Conservation (phyloP, 176 grass and related monocot genomes). For the Triticum urartu region DNA sequence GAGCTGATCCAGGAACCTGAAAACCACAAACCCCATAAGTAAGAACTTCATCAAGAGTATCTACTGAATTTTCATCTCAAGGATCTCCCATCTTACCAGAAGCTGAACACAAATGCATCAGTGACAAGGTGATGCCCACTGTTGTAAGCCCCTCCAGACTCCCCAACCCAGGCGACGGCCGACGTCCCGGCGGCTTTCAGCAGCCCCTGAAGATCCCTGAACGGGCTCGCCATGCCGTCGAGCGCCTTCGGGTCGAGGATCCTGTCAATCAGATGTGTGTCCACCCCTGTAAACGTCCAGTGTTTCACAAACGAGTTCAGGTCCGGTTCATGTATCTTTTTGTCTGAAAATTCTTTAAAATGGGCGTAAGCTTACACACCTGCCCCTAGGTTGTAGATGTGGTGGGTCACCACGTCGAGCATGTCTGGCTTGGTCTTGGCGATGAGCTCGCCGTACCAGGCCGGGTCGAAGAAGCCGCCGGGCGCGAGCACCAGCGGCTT, state of each 20-base stretch:
- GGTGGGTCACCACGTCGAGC: constrained; percentile 78
- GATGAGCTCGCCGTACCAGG: constrained; percentile 64
- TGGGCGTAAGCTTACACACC: constrained; percentile 26
- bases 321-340: neutral
- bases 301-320: neutral
- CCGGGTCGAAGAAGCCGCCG: constrained; percentile 75
- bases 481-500: constrained; percentile 83
- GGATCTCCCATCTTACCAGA: constrained; percentile 58
- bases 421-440: constrained; percentile 59
- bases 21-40: neutral
- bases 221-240: constrained; percentile 49
- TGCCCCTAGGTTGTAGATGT: constrained; percentile 89
- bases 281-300: constrained; percentile 42
- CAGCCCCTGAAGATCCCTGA: constrained; percentile 55
- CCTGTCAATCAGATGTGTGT: constrained; percentile 62
- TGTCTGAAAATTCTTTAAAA: neutral
- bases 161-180: constrained; percentile 70
- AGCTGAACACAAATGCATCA: constrained; percentile 89
- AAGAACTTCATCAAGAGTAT: neutral
- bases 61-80: too few species aligned
- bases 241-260: constrained; percentile 75
- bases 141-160: constrained; percentile 93
- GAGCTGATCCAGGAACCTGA: constrained; percentile 70
- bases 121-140: constrained; percentile 89
- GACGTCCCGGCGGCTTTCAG: constrained; percentile 55